Evolutionary conservation across 345 rosid genomes (phyloP).

Genomic region (Anacardium occidentale): DNA sequence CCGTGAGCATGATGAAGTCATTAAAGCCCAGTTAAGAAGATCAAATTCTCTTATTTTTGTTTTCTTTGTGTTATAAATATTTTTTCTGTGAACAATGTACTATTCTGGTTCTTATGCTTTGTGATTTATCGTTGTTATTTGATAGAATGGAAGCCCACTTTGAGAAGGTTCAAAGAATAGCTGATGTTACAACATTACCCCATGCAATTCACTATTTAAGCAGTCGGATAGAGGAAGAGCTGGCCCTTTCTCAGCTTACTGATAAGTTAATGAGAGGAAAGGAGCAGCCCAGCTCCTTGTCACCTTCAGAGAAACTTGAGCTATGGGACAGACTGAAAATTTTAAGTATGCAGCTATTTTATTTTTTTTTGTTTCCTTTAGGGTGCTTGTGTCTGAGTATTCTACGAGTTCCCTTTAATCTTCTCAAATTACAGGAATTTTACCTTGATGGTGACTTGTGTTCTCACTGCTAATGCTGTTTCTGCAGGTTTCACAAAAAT

Average conservation of each 20-base stretch:
- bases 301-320: constrained; percentile 74
- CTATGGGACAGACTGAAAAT: constrained; percentile 90
- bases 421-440: background rate
- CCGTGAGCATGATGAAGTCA: constrained; percentile 64
- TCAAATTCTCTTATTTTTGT: constrained; percentile 5
- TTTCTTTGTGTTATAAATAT: background rate
- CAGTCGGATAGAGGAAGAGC: constrained; percentile 59
- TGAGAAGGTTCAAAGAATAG: constrained; percentile 82
- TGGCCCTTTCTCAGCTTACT: constrained; percentile 67
- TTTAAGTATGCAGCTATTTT: constrained; percentile 48
- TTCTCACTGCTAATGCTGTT: constrained; percentile 15
- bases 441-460: constrained; percentile 16
- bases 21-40: constrained; percentile 82
- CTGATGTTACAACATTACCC: constrained; percentile 78
- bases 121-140: constrained; percentile 15
- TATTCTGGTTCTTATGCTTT: constrained; percentile 20
- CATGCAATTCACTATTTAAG: constrained; percentile 69
- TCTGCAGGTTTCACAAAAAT: constrained; percentile 85
- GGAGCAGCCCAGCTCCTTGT: constrained; percentile 58
- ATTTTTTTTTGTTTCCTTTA: constrained; percentile 32
- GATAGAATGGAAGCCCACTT: constrained; percentile 85
- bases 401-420: background rate
- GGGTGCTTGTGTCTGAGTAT: constrained; percentile 2
- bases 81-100: constrained; percentile 10
- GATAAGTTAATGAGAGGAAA: constrained; percentile 76